Evolutionary conservation across 2,329 filamentous ascomycete species (phyloP).

Genomic region (Aspergillus sp.): DNA sequence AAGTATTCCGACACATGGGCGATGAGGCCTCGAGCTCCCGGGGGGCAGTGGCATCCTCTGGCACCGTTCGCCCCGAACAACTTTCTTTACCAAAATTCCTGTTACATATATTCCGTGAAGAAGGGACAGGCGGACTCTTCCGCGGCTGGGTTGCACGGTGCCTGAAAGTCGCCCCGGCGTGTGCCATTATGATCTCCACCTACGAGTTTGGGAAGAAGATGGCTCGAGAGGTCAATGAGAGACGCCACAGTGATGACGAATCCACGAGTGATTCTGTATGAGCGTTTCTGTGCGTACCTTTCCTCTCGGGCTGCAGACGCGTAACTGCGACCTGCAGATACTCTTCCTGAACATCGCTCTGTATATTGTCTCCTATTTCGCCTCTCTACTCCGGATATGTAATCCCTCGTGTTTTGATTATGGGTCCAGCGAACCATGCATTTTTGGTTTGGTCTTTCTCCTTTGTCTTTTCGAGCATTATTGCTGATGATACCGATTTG

Average conservation of each 20-base stretch:
- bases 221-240: conserved; percentile 72
- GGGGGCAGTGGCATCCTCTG: conserved; percentile 13
- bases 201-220: conserved; percentile 95
- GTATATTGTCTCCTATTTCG: background rate
- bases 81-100: conserved; percentile 77
- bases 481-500: conserved; percentile 8
- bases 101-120: conserved; percentile 85
- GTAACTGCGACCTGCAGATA: background rate
- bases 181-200: conserved; percentile 98
- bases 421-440: background rate
- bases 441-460: conserved; percentile 1
- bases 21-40: conserved; percentile 30
- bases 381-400: background rate
- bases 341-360: background rate
- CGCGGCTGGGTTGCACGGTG: conserved; percentile 88
- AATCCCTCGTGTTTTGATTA: background rate
- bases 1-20: conserved; percentile 68
- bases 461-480: background rate
- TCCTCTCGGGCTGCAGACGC: background rate
- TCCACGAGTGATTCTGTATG: conserved; percentile 19
- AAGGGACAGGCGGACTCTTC: conserved; percentile 80
- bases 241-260: conserved; percentile 32
- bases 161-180: conserved; percentile 91
- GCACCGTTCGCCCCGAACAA: conserved; percentile 62
- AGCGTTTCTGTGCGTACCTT: background rate